A percentile compares a stretch with the other conserved stretches of the same genome.
Evolutionary conservation across 2,329 filamentous ascomycete species (phyloP).

Genomic region (Penicillium janthinellum): DNA sequence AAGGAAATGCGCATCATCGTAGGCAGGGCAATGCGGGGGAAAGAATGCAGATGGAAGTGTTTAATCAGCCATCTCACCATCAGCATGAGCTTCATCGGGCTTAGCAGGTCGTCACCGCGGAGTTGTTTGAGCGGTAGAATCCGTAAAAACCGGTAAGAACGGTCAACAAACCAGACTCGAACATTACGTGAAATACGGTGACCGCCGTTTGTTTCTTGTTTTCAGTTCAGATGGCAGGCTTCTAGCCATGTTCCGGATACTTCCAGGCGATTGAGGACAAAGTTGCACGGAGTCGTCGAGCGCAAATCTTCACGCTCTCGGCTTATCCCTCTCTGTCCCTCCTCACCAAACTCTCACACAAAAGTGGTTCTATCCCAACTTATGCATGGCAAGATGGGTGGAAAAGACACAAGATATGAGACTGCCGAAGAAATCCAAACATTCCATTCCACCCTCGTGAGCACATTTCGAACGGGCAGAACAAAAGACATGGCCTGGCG

Average conservation of each 20-base stretch:
- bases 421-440: background rate
- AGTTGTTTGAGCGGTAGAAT: background rate
- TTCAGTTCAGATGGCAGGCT: no score
- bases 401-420: background rate
- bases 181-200: background rate
- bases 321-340: background rate
- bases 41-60: background rate
- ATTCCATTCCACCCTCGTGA: background rate
- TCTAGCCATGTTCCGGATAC: no score
- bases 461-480: background rate
- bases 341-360: background rate
- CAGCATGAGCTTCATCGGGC: background rate
- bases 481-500: slow-evolving; percentile 45
- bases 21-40: background rate
- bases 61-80: background rate
- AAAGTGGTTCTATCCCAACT: background rate
- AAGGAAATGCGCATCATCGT: no score
- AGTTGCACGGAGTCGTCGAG: background rate
- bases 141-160: background rate
- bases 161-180: background rate
- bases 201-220: background rate
- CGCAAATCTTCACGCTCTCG: background rate
- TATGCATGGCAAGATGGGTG: background rate
- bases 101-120: background rate
- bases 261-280: background rate